Percentiles rank a stretch among this genome's conserved stretches.
These are phyloP conservation scores for Pelargonium cotyledonis DNA, from an alignment of 441 rosid species.

Conservation along the genomic window DNA sequence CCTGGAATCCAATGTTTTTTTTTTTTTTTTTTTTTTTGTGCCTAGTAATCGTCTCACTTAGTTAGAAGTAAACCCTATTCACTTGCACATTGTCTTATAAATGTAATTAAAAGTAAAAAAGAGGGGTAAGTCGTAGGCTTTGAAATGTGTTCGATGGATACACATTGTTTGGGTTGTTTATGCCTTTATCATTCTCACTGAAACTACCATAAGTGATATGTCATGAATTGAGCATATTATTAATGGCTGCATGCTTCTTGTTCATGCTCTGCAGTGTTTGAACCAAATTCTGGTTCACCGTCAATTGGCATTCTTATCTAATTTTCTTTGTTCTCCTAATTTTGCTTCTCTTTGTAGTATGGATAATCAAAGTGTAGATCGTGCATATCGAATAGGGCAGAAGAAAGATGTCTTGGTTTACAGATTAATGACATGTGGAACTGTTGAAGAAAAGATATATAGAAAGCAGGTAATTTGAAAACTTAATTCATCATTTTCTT, in stretches of 20 bases:
- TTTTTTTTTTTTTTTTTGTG: constrained; percentile 12
- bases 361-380: constrained; percentile 93
- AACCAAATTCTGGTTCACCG: background rate
- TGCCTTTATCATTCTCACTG: no score
- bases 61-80: no score
- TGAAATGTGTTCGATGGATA: no score
- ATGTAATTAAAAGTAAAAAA: no score
- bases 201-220: no score
- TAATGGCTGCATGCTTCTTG: no score
- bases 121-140: no score
- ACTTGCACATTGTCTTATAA: no score
- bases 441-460: constrained; percentile 96
- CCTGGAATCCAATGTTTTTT: constrained; percentile 95
- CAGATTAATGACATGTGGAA: constrained; percentile 92
- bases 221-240: no score
- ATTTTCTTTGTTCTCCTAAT: background rate
- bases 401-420: constrained; percentile 89
- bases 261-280: no score
- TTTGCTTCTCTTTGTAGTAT: constrained; percentile 40
- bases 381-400: constrained; percentile 95
- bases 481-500: no score
- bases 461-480: constrained; percentile 65
- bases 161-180: no score
- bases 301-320: background rate
- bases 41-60: background rate